Conservation (phyloP, 148 eudicot species). For the Heliamphora exappendiculata region DNA sequence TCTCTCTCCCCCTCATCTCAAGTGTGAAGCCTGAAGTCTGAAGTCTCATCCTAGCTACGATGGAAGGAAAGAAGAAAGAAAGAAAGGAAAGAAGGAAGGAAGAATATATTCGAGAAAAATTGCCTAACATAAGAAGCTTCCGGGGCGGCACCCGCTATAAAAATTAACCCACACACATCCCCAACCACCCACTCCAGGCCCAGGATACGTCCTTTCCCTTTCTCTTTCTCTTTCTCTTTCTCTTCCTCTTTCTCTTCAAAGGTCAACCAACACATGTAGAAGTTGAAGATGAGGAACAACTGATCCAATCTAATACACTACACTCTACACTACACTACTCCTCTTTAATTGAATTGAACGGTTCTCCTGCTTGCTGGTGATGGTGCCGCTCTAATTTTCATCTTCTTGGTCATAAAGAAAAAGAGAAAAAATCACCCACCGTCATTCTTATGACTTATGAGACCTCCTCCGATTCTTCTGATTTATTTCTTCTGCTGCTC, state of each 20-base stretch:
- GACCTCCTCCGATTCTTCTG: no score
- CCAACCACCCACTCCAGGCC: no score
- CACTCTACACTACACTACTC: no score
- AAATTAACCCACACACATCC: background rate
- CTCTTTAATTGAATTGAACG: no score
- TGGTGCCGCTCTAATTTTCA: background rate
- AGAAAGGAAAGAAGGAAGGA: background rate
- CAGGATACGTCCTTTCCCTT: no score
- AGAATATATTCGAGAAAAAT: constrained; percentile 20
- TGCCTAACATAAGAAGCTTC: constrained; percentile 39
- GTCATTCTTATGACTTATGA: background rate
- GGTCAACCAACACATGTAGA: constrained; percentile 5
- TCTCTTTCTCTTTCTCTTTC: background rate
- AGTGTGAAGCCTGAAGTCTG: no score
- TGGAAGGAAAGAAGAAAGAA: background rate
- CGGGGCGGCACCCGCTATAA: constrained; percentile 18
- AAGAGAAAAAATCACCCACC: background rate
- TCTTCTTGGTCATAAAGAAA: background rate
- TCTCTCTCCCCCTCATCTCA: constrained; percentile 5
- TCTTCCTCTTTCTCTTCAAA: background rate
- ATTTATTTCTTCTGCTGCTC: no score
- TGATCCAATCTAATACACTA: background rate
- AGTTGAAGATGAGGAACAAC: constrained; percentile 3
- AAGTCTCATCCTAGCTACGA: background rate
- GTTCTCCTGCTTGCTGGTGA: background rate